Base-by-base conservation (phyloP, 148 eudicot genomes). In the Chenopodium album region DNA sequence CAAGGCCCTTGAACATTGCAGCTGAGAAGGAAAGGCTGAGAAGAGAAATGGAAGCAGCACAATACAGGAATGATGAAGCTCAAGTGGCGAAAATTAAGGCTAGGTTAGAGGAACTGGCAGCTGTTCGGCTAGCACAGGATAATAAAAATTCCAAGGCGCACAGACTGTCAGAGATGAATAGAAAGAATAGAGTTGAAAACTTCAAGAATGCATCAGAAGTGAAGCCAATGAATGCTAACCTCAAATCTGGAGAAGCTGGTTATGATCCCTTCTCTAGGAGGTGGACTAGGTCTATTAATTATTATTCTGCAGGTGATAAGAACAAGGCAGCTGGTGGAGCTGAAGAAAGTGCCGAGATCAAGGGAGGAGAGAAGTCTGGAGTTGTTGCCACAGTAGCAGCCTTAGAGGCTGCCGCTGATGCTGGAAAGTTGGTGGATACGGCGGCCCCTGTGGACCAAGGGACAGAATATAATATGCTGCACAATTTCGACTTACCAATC, bases 211-310 rank as follows among this genome's bases (percentile, higher is more conserved):
- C 99, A 11, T 96, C 98, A 1, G 95, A 89, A 34, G n/a, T 89
- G 67, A 96, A 91, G 80, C 92, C 94, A 0, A 82, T 86, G 9
- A 90, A 84, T 60, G 76, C 80, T 17, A 78, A 90, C 37, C 87
- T 94, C 73, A 96, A 96, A 87, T 90, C 92, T 1, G 99, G 99
- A 31, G 95, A 96, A 82, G 98, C 99, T 0, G 99, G 99, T 74
- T 96, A 96, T 79, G 99, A 96, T 76, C 99, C 99, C 9, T 96
- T 96, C 84, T 96, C 99, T 4, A 92, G 99, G 82, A 92, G 99
- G 77, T 96, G 99, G 99, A 96, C 99, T 34, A 80, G 97, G 84
- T 96, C 99, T 9, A 90, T 81, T 80, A 95, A 95, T 82, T 95
- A 95, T 80, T 95, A 92, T 60, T 79, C 89, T 32, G 83, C 92